Base-by-base conservation (phyloP, 179 eudicot species). In the Silene noctiflora region DNA sequence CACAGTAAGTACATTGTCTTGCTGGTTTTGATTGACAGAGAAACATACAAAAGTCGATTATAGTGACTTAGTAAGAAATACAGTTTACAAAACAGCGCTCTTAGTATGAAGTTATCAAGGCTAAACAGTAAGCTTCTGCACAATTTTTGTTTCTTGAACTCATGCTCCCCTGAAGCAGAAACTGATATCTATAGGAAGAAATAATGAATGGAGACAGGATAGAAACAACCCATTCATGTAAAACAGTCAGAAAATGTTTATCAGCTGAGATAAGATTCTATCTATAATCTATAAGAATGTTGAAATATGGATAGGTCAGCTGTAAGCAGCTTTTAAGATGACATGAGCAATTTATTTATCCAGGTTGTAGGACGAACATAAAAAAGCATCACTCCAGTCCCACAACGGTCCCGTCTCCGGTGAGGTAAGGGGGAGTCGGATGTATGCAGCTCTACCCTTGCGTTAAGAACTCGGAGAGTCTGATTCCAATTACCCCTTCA, bases 131-230 rank as follows among this genome's bases (percentile, higher is more conserved):
- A 46, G 53, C 53, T 46, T 46, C 9, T 42, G 48, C 3, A 42
- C 48, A 42, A 0, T 1, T 35, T 35, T 0, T 35, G 48, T 42
- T 42, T 42, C 12, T 2, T 42, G 48, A 42, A 42, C 48, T 42
- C 48, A 42, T 10, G 48, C 48, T 42, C 48, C 48, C 10, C 12
- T 25, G 67, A 22, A 62, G 42, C 59, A 75, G 46, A 46, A 44
- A 44, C 61, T 48, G 42, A 55, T 10, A 62, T 62, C 67, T 62
- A 11, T 13, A 62, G 67, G 71, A 20, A 75, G 55, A 27, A 20
- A 59, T 59, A 59, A 20, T 19, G 29, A 46, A 29, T 1, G 33
- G 33, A 24, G 67, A 24, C 14, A 0, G 12, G 65, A 22, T 5
- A 9, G 11, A 1, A 22, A 27, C 46, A 16, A 39, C 11, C 24